These are phyloP conservation scores for Cupressus sempervirens DNA, from an alignment of 75 land plant species.

Conservation along the genomic window DNA sequence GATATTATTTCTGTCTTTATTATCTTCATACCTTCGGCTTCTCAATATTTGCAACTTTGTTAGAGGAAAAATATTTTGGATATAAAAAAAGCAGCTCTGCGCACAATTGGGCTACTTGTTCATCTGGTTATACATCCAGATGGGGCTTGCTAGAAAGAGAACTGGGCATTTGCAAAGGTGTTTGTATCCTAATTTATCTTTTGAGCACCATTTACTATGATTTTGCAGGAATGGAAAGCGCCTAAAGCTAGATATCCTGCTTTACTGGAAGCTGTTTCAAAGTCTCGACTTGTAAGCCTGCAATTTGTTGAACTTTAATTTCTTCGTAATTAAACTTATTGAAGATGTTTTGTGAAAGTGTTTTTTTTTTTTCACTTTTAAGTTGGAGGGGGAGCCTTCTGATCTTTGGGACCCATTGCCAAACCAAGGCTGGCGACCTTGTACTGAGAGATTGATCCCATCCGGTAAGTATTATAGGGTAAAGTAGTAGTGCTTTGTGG, in stretches of 20 bases:
- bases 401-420: conserved; percentile 59
- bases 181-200: neutral
- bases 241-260: conserved; percentile 69
- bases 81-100: neutral
- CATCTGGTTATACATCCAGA: neutral
- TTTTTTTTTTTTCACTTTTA: conserved; percentile 6
- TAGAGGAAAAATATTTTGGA: neutral
- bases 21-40: neutral
- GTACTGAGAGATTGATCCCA: conserved; percentile 20
- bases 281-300: conserved; percentile 46
- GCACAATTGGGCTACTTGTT: neutral
- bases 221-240: conserved; percentile 89
- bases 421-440: conserved; percentile 75
- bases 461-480: conserved; percentile 22
- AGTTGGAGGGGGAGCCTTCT: conserved; percentile 30
- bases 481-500: neutral
- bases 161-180: neutral
- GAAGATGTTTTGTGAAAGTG: conserved; percentile 9
- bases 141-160: neutral
- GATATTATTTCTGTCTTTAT: neutral
- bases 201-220: neutral
- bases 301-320: conserved; percentile 2
- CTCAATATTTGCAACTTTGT: neutral
- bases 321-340: neutral
- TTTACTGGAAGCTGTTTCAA: conserved; percentile 50